Percentiles rank a stretch among this genome's conserved stretches.
Evolutionary conservation across 202 grass and related monocot species (phyloP).

Genomic region (Hordeum pubiflorum): DNA sequence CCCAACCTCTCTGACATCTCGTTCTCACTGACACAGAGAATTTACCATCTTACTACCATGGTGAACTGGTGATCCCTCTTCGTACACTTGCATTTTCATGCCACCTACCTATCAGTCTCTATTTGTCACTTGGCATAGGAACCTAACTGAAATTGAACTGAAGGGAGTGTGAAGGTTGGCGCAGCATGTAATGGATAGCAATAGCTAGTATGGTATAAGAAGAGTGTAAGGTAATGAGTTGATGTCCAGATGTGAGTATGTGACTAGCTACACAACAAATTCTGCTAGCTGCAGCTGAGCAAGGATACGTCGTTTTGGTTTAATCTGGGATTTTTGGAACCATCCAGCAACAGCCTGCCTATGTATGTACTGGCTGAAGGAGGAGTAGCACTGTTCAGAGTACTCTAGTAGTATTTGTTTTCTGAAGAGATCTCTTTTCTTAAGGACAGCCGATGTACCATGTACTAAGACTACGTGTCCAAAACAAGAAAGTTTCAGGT

Average conservation of each 20-base stretch:
- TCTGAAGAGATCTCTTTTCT: too few relatives aligned
- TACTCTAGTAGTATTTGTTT: too few relatives aligned
- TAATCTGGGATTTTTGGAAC: too few relatives aligned
- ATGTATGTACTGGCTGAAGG: too few relatives aligned
- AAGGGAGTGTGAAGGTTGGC: background rate
- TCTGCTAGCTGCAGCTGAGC: too few relatives aligned
- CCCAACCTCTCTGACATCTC: background rate
- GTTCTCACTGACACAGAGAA: background rate
- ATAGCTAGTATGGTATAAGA: background rate
- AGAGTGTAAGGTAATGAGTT: background rate
- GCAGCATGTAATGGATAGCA: background rate
- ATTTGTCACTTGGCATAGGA: background rate
- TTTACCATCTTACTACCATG: background rate
- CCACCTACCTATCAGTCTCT: background rate
- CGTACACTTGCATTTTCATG: background rate
- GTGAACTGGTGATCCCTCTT: background rate
- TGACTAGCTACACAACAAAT: background rate
- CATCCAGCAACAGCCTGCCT: too few relatives aligned
- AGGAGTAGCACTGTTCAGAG: too few relatives aligned
- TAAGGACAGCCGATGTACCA: too few relatives aligned
- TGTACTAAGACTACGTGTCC: too few relatives aligned
- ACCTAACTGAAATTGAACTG: background rate
- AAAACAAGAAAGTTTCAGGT: too few relatives aligned
- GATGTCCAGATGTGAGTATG: background rate
- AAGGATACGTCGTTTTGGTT: too few relatives aligned